Conservation (phyloP, 2,329 filamentous ascomycete genomes). For the Nemania sp. region DNA sequence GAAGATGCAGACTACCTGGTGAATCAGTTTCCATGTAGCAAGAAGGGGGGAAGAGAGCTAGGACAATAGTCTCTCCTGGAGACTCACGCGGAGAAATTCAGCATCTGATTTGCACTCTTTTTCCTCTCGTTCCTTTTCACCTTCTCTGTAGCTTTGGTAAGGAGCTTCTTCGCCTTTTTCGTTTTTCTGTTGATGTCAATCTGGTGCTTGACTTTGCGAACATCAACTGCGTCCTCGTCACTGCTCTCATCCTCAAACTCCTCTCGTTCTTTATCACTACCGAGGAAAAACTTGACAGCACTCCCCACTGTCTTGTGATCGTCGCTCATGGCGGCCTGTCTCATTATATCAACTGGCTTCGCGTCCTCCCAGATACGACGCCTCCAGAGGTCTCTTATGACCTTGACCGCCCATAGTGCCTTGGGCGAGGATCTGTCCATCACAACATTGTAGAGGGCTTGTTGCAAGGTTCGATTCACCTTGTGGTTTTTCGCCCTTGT, state of each 20-base stretch:
- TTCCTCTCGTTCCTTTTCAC: constrained; percentile 84
- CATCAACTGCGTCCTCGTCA: constrained; percentile 77
- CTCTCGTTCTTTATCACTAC: constrained; percentile 93
- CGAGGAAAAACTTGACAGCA: constrained; percentile 91
- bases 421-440: constrained; percentile 84
- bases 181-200: constrained; percentile 95
- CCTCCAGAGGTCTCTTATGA: constrained; percentile 95
- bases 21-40: constrained; percentile 10
- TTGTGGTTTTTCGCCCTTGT: constrained; percentile 87
- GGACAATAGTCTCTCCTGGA: neutral
- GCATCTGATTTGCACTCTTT: constrained; percentile 81
- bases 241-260: constrained; percentile 89
- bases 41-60: neutral
- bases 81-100: constrained; percentile 84
- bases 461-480: constrained; percentile 91
- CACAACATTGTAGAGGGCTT: constrained; percentile 88
- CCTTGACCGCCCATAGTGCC: constrained; percentile 92
- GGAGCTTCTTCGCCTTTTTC: constrained; percentile 79
- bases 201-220: constrained; percentile 82
- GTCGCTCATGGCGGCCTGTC: constrained; percentile 83
- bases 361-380: constrained; percentile 94
- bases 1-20: constrained; percentile 67
- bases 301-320: constrained; percentile 92
- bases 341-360: constrained; percentile 97
- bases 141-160: constrained; percentile 80